Percentiles rank a stretch among this genome's conserved stretches.
Conservation (phyloP, 2,329 filamentous ascomycete genomes). For the Tolypocladium tundrense region DNA sequence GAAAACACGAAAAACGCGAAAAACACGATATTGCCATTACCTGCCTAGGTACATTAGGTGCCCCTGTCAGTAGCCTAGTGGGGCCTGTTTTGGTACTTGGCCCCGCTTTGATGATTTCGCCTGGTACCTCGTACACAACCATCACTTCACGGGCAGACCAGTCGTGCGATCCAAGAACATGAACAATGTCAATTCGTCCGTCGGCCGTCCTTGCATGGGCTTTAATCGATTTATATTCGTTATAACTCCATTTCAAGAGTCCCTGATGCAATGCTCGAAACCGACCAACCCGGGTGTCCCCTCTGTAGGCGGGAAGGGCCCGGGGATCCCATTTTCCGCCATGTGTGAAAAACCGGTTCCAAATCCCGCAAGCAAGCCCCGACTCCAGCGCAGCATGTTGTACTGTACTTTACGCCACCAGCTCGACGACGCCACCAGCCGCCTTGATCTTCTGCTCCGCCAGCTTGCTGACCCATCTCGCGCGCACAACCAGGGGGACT, state of each 20-base stretch:
- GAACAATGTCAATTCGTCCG: not conserved
- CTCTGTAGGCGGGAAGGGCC: slow-evolving; percentile 7
- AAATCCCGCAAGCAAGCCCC: slow-evolving; percentile 3
- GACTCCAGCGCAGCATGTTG: not conserved
- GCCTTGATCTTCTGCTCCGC: slow-evolving; percentile 99
- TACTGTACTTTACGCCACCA: slow-evolving; percentile 60
- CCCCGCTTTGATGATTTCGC: no score
- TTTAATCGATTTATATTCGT: slow-evolving; percentile 30
- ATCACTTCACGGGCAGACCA: not conserved
- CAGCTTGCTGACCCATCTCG: slow-evolving; percentile 89
- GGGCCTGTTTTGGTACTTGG: no score
- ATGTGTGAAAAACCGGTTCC: slow-evolving; percentile 7
- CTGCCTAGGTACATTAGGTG: no score
- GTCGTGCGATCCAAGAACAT: not conserved
- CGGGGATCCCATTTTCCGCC: slow-evolving; percentile 6
- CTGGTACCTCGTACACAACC: no score
- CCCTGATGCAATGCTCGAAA: slow-evolving; percentile 32
- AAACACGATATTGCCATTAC: no score
- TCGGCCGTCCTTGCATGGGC: slow-evolving; percentile 12
- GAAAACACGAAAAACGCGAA: no score
- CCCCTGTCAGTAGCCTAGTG: no score
- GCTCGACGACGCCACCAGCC: slow-evolving; percentile 89
- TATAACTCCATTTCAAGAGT: slow-evolving; percentile 28
- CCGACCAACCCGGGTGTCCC: slow-evolving; percentile 23
- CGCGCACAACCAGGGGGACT: slow-evolving; percentile 88